Evolutionary conservation across 2,329 filamentous ascomycete genomes (phyloP).

Genomic region (Aspergillus sp.): DNA sequence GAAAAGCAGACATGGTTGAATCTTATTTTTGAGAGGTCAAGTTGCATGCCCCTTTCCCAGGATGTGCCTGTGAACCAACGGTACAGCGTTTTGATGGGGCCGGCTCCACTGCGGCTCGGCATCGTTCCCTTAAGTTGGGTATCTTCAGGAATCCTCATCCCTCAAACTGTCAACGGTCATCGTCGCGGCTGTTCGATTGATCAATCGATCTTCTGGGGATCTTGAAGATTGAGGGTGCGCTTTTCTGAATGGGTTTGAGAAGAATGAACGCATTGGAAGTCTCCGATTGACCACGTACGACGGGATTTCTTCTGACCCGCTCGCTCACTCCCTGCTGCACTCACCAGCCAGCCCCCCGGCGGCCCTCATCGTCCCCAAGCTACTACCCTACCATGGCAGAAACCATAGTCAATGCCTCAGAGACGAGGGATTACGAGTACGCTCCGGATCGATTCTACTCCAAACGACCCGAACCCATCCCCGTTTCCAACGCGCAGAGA

Average conservation of each 20-base stretch:
- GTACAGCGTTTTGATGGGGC: slow-evolving; percentile 23
- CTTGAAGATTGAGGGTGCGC: neutral
- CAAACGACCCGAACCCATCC: slow-evolving; percentile 26
- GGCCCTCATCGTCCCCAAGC: neutral
- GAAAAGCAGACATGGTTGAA: neutral
- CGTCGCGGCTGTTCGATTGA: slow-evolving; percentile 15
- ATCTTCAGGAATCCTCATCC: slow-evolving; percentile 27
- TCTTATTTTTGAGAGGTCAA: neutral
- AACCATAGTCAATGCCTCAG: slow-evolving; percentile 24
- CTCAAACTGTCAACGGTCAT: slow-evolving; percentile 1
- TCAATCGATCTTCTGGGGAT: slow-evolving; percentile 3
- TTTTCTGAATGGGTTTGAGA: neutral
- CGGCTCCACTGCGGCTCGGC: slow-evolving; percentile 36
- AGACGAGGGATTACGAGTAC: slow-evolving; percentile 25
- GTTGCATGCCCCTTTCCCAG: slow-evolving; percentile 15
- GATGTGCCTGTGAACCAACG: slow-evolving; percentile 5
- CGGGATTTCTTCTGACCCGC: slow-evolving; percentile 10
- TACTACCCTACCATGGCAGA: slow-evolving; percentile 33
- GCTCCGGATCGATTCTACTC: slow-evolving; percentile 23
- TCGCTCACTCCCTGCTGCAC: slow-evolving; percentile 2
- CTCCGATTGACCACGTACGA: neutral
- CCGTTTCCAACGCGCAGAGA: slow-evolving; percentile 27
- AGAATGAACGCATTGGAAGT: slow-evolving; percentile 2
- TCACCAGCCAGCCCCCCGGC: neutral
- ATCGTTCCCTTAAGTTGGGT: slow-evolving; percentile 4